Base-by-base conservation (phyloP, 805 yeast species). In the Yamadazyma laniorum region DNA sequence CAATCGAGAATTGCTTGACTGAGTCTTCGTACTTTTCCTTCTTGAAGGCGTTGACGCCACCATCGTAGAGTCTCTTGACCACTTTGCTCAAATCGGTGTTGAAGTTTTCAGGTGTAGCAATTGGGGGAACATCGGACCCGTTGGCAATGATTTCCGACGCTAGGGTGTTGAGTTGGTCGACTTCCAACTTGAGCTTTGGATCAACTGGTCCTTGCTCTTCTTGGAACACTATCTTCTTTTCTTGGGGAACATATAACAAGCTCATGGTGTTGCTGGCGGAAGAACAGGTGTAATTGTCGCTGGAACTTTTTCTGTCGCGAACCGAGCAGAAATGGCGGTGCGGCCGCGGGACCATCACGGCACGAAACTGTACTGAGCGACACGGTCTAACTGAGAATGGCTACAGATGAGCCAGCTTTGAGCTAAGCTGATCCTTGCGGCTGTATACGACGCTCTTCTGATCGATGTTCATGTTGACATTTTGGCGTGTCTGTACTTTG, bases 41-140 rank as follows among this genome's bases (percentile, higher is more conserved):
- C 49, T 77, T 75, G 62, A 84, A 73, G 5, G 80, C 62, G 29
- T 64, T 71, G 3, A 79, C 72, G 2, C 87, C 89, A 13, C 80
- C 67, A 37, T 77, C 84, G 49, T 82, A 81, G 51, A 83, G 63
- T 50, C 79, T 80, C 48, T 75, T 79, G 42, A 82, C 71, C 77
- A 81, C 70, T 40, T 75, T 70, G n/a, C 78, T 49, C 57, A 74
- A 44, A 52, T 75, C 70, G 59, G 74, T 62, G 67, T 80, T 66
- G 74, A 77, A 70, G 53, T 72, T 53, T 62, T 80, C 72, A 51
- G 70, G 61, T 41, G 82, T 53, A 57, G 90, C 72, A 4, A 59
- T 55, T 13, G 77, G 74, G 17, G 82, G 82, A 3, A 82, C 72
- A 14, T 65, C 70, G 18, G 73, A 72, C 7, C 67, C 65, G 34